Conservation (phyloP, 345 rosid genomes). For the Ceriops decandra region DNA sequence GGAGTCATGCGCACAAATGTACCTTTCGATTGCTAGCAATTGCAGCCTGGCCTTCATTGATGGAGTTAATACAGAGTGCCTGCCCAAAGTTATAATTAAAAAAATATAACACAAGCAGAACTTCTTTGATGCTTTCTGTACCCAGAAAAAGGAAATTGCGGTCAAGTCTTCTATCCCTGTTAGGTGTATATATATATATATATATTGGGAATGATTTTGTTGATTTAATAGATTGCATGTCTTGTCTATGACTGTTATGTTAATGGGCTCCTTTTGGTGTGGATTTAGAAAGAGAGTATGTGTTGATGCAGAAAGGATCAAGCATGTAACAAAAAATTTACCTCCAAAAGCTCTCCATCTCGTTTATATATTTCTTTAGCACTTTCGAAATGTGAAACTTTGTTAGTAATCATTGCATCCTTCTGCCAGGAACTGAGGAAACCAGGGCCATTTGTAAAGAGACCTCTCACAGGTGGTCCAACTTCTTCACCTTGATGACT, state of each 20-base stretch:
- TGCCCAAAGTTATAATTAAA: conserved; percentile 36
- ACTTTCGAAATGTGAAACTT: conserved; percentile 42
- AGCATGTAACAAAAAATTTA: conserved; percentile 18
- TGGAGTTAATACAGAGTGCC: conserved; percentile 75
- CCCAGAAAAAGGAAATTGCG: background rate
- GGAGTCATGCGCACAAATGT: conserved; percentile 23
- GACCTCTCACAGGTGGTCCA: conserved; percentile 35
- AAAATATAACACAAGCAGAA: conserved; percentile 11
- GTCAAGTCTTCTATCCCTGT: conserved; percentile 5
- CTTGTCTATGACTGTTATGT: too few relatives aligned
- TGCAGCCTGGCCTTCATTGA: conserved; percentile 66
- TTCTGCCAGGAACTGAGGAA: conserved; percentile 51
- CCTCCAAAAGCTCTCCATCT: conserved; percentile 92
- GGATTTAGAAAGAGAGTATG: background rate
- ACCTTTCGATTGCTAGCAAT: conserved; percentile 90
- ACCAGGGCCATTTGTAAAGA: conserved; percentile 36
- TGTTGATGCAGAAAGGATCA: conserved; percentile 16
- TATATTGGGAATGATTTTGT: background rate
- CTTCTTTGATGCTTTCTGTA: conserved; percentile 12
- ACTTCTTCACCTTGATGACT: conserved; percentile 32
- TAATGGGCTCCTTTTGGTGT: too few relatives aligned
- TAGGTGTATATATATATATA: background rate
- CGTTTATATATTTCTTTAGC: conserved; percentile 71
- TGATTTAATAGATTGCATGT: too few relatives aligned
- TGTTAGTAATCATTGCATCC: conserved; percentile 37